These are phyloP conservation scores for Pestalotiopsis sp. DNA, from an alignment of 2,329 filamentous ascomycete species.

Conservation along the genomic window DNA sequence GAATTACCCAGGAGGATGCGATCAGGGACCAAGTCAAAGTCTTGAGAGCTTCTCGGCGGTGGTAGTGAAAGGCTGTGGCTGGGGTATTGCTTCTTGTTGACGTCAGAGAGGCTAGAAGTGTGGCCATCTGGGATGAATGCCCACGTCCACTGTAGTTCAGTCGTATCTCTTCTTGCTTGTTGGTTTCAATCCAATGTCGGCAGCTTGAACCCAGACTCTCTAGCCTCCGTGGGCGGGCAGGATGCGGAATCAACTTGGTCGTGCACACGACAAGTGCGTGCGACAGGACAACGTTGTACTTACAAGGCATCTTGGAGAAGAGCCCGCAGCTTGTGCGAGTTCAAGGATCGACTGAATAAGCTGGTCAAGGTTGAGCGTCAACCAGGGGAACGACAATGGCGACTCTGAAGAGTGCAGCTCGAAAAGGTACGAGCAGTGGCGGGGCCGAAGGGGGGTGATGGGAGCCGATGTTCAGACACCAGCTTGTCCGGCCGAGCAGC, in stretches of 20 bases:
- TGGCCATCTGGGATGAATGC: too few relatives aligned
- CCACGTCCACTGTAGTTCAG: too few relatives aligned
- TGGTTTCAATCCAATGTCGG: too few relatives aligned
- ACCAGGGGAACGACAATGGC: not conserved
- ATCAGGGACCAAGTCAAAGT: not conserved
- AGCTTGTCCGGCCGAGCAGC: not conserved
- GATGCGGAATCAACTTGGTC: not conserved
- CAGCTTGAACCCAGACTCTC: too few relatives aligned
- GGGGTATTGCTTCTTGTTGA: too few relatives aligned
- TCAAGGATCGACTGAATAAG: not conserved
- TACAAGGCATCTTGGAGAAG: not conserved
- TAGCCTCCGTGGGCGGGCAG: too few relatives aligned
- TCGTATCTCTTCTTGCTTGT: too few relatives aligned
- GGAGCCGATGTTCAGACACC: not conserved
- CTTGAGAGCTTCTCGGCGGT: too few relatives aligned
- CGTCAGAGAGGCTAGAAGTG: too few relatives aligned
- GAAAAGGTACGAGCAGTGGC: not conserved
- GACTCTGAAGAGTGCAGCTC: not conserved
- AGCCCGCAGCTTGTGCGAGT: not conserved
- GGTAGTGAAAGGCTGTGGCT: too few relatives aligned
- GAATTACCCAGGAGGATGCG: not conserved
- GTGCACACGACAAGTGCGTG: not conserved
- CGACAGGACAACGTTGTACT: not conserved
- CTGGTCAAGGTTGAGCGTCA: not conserved
- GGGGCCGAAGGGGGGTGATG: not conserved